A percentile compares a stretch with the other conserved stretches of the same genome.
phyloP scores from a whole-genome alignment of 2,329 filamentous ascomycete species.

The Beauveria asiatica region DNA sequence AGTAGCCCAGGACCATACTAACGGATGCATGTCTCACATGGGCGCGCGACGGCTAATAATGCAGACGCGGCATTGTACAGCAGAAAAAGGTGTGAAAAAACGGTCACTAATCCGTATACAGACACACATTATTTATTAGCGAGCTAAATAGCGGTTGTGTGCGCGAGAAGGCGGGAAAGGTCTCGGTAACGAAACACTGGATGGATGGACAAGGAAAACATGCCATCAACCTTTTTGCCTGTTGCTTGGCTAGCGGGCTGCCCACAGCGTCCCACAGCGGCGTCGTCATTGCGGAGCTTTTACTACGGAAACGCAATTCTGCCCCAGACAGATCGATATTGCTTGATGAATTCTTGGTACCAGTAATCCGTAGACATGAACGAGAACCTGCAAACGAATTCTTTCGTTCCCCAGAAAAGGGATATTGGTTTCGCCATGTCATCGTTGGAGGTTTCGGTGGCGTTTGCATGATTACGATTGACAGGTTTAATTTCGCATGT shows the following conservation, averaged over 20 bases:
- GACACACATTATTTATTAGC: neutral
- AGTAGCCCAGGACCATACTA: too few species aligned
- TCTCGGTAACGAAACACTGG: neutral
- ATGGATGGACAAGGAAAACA: neutral
- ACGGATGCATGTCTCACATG: slow-evolving; percentile 4
- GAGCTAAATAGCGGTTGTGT: too few species aligned
- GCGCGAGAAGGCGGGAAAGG: neutral
- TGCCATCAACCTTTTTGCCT: neutral
- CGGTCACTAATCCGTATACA: too few species aligned
- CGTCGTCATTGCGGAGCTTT: slow-evolving; percentile 7
- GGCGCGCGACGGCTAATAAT: neutral
- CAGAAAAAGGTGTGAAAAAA: neutral
- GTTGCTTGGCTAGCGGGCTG: neutral
- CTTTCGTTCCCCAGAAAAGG: neutral
- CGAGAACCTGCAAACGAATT: neutral
- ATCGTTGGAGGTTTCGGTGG: neutral
- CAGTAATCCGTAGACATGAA: too few species aligned
- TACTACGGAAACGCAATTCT: slow-evolving; percentile 1
- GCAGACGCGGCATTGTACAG: neutral
- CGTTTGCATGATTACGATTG: neutral
- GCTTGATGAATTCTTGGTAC: neutral
- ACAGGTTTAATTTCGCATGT: neutral
- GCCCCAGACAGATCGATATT: neutral
- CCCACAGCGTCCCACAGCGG: slow-evolving; percentile 1
- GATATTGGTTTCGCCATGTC: too few species aligned